Base-by-base conservation (phyloP, 768 basidiomycete species). In the Kwoniella mangroviensis region DNA sequence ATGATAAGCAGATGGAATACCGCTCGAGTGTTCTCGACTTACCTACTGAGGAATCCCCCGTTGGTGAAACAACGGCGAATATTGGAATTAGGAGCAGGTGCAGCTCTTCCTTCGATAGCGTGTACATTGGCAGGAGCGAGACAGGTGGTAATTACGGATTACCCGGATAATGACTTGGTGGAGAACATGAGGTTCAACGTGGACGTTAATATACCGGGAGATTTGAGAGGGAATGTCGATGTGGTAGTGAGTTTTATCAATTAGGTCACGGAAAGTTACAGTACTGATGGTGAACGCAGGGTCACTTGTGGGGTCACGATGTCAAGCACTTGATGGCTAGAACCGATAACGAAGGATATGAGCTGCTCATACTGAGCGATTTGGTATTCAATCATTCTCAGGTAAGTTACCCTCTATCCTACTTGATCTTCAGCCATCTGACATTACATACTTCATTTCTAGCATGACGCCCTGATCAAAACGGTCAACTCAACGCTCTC, bases 381-480 rank as follows among this genome's bases (percentile, higher is more conserved):
- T 88, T 98, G 42, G 88, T 98, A 42, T 97, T 96, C 84, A 97
- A 95, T 75, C 94, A 96, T 75, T 94, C 94, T 1, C 93, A 95
- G 85, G 93, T 91, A 71, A 43, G 85, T 68, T 12, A 22, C 28
- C 17, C 17, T n/a, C 5, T 34, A 34, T 34, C 34, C 34, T 0
- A 49, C 10, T 21, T 26, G 12, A 3, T 22, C 43, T 60, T 28
- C 24, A 9, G 21, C 41, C 5, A n/a, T 24, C 49, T 13, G 24
- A 45, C 43, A 41, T 57, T 76, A 13, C 4, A 6, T 21, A 6
- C 1, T 43, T 1, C 28, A 53, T 53, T 28, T 49, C 28, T 65
- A 96, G 90, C 94, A 98, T 78, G 89, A 90, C 40, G 91, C 92
- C 0, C 85, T 98, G 21, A 86, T 97, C 7, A 85, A 85, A 24